Base-by-base conservation (phyloP, 129 eudicot genomes). In the Silybum marianum region DNA sequence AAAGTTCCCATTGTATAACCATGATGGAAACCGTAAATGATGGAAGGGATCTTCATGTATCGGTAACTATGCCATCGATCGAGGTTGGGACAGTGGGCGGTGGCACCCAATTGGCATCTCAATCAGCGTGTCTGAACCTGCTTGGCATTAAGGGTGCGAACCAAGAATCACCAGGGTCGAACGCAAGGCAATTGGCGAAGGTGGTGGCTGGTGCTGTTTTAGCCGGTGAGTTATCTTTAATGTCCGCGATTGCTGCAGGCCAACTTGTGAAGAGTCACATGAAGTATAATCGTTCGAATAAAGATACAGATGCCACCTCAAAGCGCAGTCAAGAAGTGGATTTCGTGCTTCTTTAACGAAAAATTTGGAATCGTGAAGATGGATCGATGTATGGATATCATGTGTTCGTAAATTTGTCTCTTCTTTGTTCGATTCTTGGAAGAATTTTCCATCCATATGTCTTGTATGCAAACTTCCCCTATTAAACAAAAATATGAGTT, bases 251-350 rank as follows among this genome's bases (percentile, higher is more conserved):
- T 74, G 83, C 87, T 26, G 81, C 89, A 8, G 89, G 87, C 26
- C 89, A 88, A 36, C 91, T 88, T 70, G 91, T 88, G 19, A 87
- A 75, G 60, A 89, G 92, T 83, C 92, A 89, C 86, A 89, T 89
- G 90, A 89, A 89, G 81, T 89, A 87, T 75, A 89, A 89, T 40
- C 81, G 90, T 42, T 89, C 89, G 6, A 84, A 67, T 68, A 81
- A 78, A 65, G 88, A 86, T 72, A 81, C 75, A n/a, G n/a, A n/a
- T n/a, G n/a, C n/a, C n/a, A n/a, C n/a, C n/a, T n/a, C n/a, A n/a
- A n/a, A n/a, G n/a, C n/a, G n/a, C n/a, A n/a, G n/a, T n/a, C n/a
- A n/a, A n/a, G n/a, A n/a, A n/a, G n/a, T n/a, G 63, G 36, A 32
- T 0, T 32, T 3, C 36, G 36, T 32, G 36, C 36, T 32, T 32